Evolutionary conservation across 2,329 filamentous ascomycete species (phyloP), one percentile per base, ranked within the genome.

Genomic region (Shiraia sp.): DNA sequence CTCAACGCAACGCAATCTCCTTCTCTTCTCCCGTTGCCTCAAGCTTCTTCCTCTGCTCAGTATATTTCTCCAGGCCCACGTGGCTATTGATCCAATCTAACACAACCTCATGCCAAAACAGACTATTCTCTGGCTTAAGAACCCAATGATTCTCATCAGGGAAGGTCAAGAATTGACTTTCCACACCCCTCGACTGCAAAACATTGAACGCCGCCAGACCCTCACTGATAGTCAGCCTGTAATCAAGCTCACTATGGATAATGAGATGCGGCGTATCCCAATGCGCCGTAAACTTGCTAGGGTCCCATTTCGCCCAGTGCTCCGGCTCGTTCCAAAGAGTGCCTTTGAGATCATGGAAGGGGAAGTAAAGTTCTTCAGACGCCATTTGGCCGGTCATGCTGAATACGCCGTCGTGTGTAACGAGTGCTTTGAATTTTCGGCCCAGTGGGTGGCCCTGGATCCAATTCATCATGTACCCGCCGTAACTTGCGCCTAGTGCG

Each of bases 171-270:
- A 95, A 82, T 52, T 86, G 83, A 66, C 88, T 93, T 14, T 88
- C 84, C 1, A 95, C 79, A 0, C 83, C 83, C 37, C 80, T 79
- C 16, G 82, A 80, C 71, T 96, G 90, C 22, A 96, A 74, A 6
- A 90, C 85, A 51, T 95, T 95, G 73, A 95, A 96, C 37, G 89
- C 87, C 2, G 87, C 81, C 38, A 96, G 70, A 0, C 90, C 91
- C 68, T 96, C 92, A 0, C 86, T 83, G 39, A 97, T 85, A 1
- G 90, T 87, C 17, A 96, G 74, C 13, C 92, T 81, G 65, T 96
- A 97, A 68, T 97, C 92, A 23, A 93, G 78, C 59, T 93, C 89
- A 61, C 84, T 92, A 70, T 97, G 92, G 40, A 97, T 90, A 47
- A 95, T 84, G 48, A 99, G 76, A 70, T 93, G 86, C 1, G 93